Evolutionary conservation across 2,329 filamentous ascomycete genomes (phyloP), one percentile per base, ranked within the genome.

Genomic region (Diaporthe eres): DNA sequence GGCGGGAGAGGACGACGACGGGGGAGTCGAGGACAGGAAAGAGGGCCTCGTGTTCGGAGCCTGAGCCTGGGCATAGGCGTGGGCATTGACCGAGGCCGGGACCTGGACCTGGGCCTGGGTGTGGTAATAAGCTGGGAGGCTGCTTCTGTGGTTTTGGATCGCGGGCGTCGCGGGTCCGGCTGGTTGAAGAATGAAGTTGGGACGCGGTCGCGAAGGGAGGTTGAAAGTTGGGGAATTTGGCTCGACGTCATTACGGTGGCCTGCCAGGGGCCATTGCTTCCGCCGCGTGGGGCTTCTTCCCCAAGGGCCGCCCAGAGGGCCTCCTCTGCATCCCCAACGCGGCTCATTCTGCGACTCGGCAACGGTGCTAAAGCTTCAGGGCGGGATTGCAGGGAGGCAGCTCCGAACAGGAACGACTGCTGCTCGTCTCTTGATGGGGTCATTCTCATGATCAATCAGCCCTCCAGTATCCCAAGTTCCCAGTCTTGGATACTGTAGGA

Each of bases 241-340:
- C 13, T 12, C 72, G 75, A 76, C 75, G 75, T 76, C 75, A 76
- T 76, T 65, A 13, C 19, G 37, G 28, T 75, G 70, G 28, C 58
- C 17, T 19, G 65, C 51, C 58, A 76, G 65, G 72, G 67, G 65
- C 58, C 44, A 37, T 25, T 3, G 39, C 63, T 61, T 58, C 57
- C 39, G 31, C 31, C 68, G 67, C 42, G 28, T 53, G 63, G 51
- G 44, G 44, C 51, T 15, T 22, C 58, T 28, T 53, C 31, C 12
- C 57, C 57, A 22, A 42, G 22, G 7, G 15, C 25, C 10, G 49
- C 51, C 60, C 68, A 72, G 10, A 51, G 60, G 12, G 31, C 19
- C 49, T 67, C 39, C 4, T 39, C 25, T 44, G 7, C 31, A 17
- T 13, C 10, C 22, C n/a, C 25, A 55, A 28, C 31, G 60, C 67